Percentiles rank a stretch among this genome's conserved stretches.
These are phyloP conservation scores for Gastroboletus turbinatus DNA, from an alignment of 1,284 basidiomycete species.

Conservation along the genomic window DNA sequence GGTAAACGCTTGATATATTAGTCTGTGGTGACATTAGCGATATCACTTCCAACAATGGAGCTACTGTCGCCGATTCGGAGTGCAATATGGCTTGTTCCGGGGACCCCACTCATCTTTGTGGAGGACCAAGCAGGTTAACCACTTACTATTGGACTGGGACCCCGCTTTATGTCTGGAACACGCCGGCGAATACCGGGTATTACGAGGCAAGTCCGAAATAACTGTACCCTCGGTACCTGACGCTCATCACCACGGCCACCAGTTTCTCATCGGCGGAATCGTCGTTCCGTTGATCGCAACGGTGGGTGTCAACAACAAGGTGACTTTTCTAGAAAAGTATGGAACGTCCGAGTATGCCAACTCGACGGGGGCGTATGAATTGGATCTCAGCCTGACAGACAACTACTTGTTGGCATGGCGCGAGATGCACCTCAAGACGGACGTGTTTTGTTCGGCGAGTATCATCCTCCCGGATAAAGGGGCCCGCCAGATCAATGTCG, in stretches of 20 bases:
- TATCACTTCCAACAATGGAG: conserved; percentile 43
- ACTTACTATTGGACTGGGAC: conserved; percentile 63
- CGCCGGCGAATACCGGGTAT: conserved; percentile 57
- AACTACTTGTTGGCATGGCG: conserved; percentile 64
- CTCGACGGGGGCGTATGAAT: conserved; percentile 73
- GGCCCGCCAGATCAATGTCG: conserved; percentile 67
- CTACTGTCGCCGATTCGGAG: conserved; percentile 46
- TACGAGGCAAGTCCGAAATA: conserved; percentile 53
- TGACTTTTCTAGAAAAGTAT: conserved; percentile 71
- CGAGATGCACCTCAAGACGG: conserved; percentile 68
- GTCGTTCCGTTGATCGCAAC: conserved; percentile 72
- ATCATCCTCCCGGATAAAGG: conserved; percentile 71
- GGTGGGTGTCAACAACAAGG: conserved; percentile 74
- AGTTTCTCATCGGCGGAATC: conserved; percentile 64
- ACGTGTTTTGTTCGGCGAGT: conserved; percentile 76
- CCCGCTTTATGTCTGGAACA: conserved; percentile 58
- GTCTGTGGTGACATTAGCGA: conserved; percentile 69
- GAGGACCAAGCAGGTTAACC: conserved; percentile 47
- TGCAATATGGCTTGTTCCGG: conserved; percentile 65
- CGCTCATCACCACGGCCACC: background rate
- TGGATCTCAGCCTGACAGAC: conserved; percentile 57
- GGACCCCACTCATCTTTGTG: conserved; percentile 65
- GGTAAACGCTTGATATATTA: background rate
- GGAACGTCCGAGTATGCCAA: conserved; percentile 56
- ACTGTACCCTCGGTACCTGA: background rate